Evolutionary conservation across 768 basidiomycete genomes (phyloP).

Genomic region (Sporobolomyces roseus): DNA sequence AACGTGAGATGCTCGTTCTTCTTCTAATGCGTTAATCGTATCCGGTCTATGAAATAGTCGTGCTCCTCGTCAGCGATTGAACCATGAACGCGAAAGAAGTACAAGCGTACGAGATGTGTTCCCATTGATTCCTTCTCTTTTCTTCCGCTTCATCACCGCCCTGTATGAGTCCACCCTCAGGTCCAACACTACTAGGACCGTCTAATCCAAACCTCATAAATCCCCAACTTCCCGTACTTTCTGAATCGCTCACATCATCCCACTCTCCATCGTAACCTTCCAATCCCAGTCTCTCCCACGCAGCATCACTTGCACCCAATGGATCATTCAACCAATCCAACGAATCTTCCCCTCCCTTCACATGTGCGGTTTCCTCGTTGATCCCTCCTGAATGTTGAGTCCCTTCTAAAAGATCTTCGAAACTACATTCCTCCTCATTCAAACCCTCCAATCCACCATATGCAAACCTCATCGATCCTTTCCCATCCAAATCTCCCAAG

Average conservation of each 20-base stretch:
- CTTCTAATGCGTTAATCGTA: slow-evolving; percentile 44
- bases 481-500: slow-evolving; percentile 28
- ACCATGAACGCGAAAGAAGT: neutral
- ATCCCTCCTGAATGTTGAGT: too few relatives aligned
- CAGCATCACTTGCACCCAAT: slow-evolving; percentile 47
- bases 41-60: slow-evolving; percentile 38
- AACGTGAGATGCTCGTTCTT: slow-evolving; percentile 35
- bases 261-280: slow-evolving; percentile 56
- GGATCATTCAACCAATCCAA: slow-evolving; percentile 35
- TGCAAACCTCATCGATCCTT: slow-evolving; percentile 61
- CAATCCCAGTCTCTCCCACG: slow-evolving; percentile 74
- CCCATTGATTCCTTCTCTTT: slow-evolving; percentile 38
- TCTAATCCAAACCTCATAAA: slow-evolving; percentile 66
- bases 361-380: slow-evolving; percentile 43
- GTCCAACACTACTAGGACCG: slow-evolving; percentile 44
- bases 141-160: slow-evolving; percentile 31
- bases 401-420: slow-evolving; percentile 67
- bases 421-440: slow-evolving; percentile 52
- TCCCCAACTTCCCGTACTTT: slow-evolving; percentile 76
- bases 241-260: slow-evolving; percentile 88
- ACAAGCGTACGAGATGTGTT: slow-evolving; percentile 43
- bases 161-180: slow-evolving; percentile 17
- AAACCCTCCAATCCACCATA: slow-evolving; percentile 69
- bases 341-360: slow-evolving; percentile 50
- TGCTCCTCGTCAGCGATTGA: neutral